Percentiles rank a stretch among this genome's conserved stretches.
Evolutionary conservation across 306 rosid species (phyloP).

Genomic region (Quercus berberidifolia): DNA sequence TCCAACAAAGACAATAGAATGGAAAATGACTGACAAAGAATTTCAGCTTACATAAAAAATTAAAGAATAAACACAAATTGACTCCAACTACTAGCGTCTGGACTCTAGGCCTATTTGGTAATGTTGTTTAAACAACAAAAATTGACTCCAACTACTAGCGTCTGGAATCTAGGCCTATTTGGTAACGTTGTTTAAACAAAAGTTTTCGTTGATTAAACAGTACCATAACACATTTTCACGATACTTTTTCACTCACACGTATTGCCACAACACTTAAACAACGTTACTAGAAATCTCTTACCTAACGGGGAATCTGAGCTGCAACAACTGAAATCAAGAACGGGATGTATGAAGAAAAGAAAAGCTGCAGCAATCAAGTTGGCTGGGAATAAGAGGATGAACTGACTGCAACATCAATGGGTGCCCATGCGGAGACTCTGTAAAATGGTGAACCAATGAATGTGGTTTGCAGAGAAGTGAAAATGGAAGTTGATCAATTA

Average conservation of each 20-base stretch:
- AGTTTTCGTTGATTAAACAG: background rate
- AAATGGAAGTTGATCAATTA: no score
- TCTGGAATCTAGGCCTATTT: background rate
- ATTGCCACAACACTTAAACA: no score
- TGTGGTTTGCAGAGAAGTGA: no score
- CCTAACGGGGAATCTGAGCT: background rate
- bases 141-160: constrained; percentile 33
- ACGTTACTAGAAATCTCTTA: no score
- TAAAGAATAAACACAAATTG: constrained; percentile 48
- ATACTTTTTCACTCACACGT: rapidly evolving
- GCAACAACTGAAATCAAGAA: constrained; percentile 29
- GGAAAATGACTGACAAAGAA: constrained; percentile 28
- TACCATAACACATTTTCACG: rapidly evolving
- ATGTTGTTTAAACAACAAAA: no score
- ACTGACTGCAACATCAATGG: constrained; percentile 56
- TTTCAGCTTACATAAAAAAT: constrained; percentile 49
- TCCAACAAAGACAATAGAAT: background rate
- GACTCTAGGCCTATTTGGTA: no score
- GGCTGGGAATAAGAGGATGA: constrained; percentile 70
- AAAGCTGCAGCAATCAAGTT: constrained; percentile 22
- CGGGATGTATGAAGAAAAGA: constrained; percentile 15
- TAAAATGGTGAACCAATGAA: constrained; percentile 33
- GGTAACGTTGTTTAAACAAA: background rate
- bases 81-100: no score
- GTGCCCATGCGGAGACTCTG: constrained; percentile 81